Base-by-base conservation (phyloP, 2,329 filamentous ascomycete genomes). In the Cryoendolithus antarcticus region DNA sequence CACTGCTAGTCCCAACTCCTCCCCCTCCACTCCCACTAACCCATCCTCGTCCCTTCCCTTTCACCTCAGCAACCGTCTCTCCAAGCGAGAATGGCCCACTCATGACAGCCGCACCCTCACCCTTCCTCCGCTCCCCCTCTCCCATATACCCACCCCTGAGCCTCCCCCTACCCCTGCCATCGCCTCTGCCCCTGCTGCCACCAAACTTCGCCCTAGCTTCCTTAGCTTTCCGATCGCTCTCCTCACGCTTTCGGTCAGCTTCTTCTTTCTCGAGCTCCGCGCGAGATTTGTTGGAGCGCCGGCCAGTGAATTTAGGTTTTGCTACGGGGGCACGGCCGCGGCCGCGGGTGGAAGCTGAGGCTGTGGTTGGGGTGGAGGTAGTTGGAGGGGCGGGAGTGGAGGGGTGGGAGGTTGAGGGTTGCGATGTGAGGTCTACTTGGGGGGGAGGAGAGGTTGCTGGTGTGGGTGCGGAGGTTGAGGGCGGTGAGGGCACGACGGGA, bases 231-330 rank as follows among this genome's bases (percentile, higher is more conserved):
- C 54, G 56, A 7, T 55, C 55, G 13, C 56, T 56, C 39, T 62
- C 56, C 34, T 58, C 56, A 12, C 53, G 50, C 36, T 63, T 60
- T 29, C 62, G 56, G 35, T 61, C 61, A 15, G 55, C 48, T 30
- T 58, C 58, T 32, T 59, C 58, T 30, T 62, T 59, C 41, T 62
- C 61, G 15, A 62, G 52, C 34, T 65, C 62, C 21, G 62, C 63
- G 41, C 65, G 56, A 34, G 62, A 61, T 32, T 62, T 59, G 44
- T 66, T 64, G 43, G 62, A 67, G 39, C 66, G 52, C 37, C 66
- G 57, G 9, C 62, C 63, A 10, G 57, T 62, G 41, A 64, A 66
- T 29, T 60, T 62, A 3, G 66, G 65, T 37, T 59, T 56, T 37
- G 50, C 46, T 9, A 48, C 42, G 28, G 45, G 15, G 15, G 15